These are phyloP conservation scores for Exophiala bonariae DNA, from an alignment of 2,329 filamentous ascomycete genomes.

Conservation along the genomic window DNA sequence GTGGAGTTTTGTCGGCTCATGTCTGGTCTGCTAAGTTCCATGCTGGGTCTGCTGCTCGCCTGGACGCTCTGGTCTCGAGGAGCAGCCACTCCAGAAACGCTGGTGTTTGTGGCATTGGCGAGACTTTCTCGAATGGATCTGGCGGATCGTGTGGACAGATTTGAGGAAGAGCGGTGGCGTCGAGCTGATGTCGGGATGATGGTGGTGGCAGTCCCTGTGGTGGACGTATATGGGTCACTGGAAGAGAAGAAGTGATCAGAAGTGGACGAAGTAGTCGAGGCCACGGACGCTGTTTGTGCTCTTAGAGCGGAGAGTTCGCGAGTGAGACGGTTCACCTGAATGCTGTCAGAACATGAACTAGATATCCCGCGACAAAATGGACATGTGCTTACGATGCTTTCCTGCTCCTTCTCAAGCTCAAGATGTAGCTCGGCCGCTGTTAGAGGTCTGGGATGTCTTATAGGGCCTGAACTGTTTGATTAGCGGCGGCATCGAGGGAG, in stretches of 20 bases:
- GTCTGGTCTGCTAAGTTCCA: constrained; percentile 28
- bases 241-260: constrained; percentile 48
- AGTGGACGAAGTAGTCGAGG: constrained; percentile 60
- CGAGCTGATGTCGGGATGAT: constrained; percentile 55
- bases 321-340: constrained; percentile 85
- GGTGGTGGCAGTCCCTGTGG: constrained; percentile 44
- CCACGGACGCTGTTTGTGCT: constrained; percentile 63
- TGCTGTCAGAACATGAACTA: background rate
- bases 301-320: constrained; percentile 86
- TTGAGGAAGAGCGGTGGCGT: constrained; percentile 58
- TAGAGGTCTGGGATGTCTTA: constrained; percentile 82
- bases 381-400: constrained; percentile 70
- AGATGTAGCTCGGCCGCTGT: constrained; percentile 87
- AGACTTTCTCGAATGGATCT: constrained; percentile 28
- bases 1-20: constrained; percentile 45
- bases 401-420: constrained; percentile 91
- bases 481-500: background rate
- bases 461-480: constrained; percentile 56
- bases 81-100: constrained; percentile 44
- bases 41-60: constrained; percentile 20
- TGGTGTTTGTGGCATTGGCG: constrained; percentile 26
- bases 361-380: background rate
- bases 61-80: constrained; percentile 37
- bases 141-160: constrained; percentile 48
- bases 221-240: constrained; percentile 33